Percentiles rank a stretch among this genome's conserved stretches.
Evolutionary conservation across 768 basidiomycete genomes (phyloP).

Genomic region (Crucibulum laeve): DNA sequence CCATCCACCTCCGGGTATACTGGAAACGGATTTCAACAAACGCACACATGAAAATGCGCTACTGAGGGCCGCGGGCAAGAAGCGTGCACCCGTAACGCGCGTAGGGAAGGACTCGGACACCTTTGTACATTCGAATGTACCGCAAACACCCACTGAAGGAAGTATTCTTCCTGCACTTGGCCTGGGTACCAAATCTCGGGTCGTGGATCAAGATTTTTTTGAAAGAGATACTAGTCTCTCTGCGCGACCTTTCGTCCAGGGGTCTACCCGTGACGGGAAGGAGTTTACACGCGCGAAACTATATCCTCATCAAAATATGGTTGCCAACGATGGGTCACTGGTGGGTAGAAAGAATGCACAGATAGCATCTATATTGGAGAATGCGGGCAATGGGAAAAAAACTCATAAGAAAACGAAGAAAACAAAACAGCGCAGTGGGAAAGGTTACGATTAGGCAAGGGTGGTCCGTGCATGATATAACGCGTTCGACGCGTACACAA

Average conservation of each 20-base stretch:
- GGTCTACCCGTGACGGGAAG: constrained; percentile 49
- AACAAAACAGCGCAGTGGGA: constrained; percentile 88
- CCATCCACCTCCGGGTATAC: constrained; percentile 76
- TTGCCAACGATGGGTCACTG: constrained; percentile 76
- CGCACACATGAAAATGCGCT: constrained; percentile 61
- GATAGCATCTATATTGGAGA: constrained; percentile 37
- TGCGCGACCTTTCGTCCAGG: constrained; percentile 60
- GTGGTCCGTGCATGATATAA: too few species aligned
- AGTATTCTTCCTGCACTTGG: constrained; percentile 22
- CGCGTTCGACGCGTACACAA: too few species aligned
- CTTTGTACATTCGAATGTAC: constrained; percentile 47
- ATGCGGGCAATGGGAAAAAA: constrained; percentile 59
- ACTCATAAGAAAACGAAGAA: constrained; percentile 80
- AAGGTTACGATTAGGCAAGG: constrained; percentile 82
- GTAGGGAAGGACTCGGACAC: constrained; percentile 85
- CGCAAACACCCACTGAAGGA: constrained; percentile 15
- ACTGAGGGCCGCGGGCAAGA: constrained; percentile 64
- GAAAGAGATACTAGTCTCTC: constrained; percentile 45
- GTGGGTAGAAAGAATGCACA: constrained; percentile 39
- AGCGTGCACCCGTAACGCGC: constrained; percentile 82
- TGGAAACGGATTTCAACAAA: constrained; percentile 70
- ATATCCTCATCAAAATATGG: constrained; percentile 82
- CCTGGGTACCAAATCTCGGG: constrained; percentile 53
- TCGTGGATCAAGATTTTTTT: constrained; percentile 84
- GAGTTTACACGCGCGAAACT: constrained; percentile 58